Evolutionary conservation across 768 basidiomycete genomes (phyloP).

Genomic region (Suillus occidentalis): DNA sequence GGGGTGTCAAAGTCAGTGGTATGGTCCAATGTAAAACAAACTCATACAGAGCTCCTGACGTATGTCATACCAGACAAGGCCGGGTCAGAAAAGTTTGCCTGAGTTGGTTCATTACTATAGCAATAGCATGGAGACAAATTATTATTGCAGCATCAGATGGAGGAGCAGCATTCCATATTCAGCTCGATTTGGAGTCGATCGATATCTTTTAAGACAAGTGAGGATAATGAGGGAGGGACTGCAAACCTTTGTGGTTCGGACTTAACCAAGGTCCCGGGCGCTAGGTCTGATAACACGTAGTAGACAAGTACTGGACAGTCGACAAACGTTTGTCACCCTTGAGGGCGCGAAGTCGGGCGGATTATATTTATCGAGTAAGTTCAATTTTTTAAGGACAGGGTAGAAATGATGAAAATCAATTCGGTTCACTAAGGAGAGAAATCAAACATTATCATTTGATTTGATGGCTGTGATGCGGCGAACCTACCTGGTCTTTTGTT

Average conservation of each 20-base stretch:
- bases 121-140: too few relatives aligned
- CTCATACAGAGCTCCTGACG: not conserved
- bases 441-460: not conserved
- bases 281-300: too few relatives aligned
- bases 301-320: too few relatives aligned
- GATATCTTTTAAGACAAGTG: too few relatives aligned
- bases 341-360: too few relatives aligned
- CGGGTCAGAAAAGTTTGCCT: not conserved
- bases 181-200: not conserved
- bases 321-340: not conserved
- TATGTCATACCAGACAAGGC: not conserved
- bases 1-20: too few relatives aligned
- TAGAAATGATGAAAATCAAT: too few relatives aligned
- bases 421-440: not conserved
- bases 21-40: not conserved
- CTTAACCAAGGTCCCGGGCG: not conserved
- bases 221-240: too few relatives aligned
- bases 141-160: not conserved
- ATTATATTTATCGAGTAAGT: too few relatives aligned
- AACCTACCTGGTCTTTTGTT: not conserved
- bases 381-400: not conserved
- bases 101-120: not conserved
- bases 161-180: not conserved
- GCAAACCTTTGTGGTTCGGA: too few relatives aligned
- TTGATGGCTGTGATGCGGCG: not conserved